Conservation (phyloP, 176 grass and related monocot genomes). For the Raddia distichophylla region DNA sequence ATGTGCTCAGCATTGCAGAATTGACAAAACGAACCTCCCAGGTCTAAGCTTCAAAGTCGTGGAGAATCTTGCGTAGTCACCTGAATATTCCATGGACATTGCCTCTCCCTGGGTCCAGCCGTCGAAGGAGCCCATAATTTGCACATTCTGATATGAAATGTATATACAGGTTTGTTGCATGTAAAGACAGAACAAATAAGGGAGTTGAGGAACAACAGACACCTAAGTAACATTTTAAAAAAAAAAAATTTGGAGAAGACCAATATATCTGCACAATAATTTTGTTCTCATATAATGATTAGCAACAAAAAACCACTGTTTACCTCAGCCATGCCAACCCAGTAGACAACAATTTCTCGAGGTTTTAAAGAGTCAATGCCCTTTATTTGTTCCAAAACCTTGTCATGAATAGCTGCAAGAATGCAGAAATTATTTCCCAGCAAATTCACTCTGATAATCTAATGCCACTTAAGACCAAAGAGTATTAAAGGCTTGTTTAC, state of each 20-base stretch:
- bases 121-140: constrained; percentile 96
- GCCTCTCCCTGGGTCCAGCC: constrained; percentile 85
- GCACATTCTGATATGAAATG: constrained; percentile 61
- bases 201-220: constrained; percentile 2
- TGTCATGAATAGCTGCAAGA: too few relatives aligned
- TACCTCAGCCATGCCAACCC: constrained; percentile 99
- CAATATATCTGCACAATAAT: neutral
- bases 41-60: constrained; percentile 82
- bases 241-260: neutral
- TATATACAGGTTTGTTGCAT: too few relatives aligned
- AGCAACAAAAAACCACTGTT: constrained; percentile 21
- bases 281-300: constrained; percentile 6
- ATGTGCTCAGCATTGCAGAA: neutral
- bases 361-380: too few relatives aligned
- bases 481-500: too few relatives aligned
- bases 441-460: too few relatives aligned
- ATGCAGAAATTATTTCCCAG: too few relatives aligned
- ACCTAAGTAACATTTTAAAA: neutral
- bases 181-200: too few relatives aligned
- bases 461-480: too few relatives aligned
- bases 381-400: too few relatives aligned
- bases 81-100: constrained; percentile 78
- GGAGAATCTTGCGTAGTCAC: constrained; percentile 76
- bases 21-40: constrained; percentile 64
- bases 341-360: too few relatives aligned